These are phyloP conservation scores for Coccinonectria pachysandricola DNA, from an alignment of 2,329 filamentous ascomycete species.

Conservation along the genomic window DNA sequence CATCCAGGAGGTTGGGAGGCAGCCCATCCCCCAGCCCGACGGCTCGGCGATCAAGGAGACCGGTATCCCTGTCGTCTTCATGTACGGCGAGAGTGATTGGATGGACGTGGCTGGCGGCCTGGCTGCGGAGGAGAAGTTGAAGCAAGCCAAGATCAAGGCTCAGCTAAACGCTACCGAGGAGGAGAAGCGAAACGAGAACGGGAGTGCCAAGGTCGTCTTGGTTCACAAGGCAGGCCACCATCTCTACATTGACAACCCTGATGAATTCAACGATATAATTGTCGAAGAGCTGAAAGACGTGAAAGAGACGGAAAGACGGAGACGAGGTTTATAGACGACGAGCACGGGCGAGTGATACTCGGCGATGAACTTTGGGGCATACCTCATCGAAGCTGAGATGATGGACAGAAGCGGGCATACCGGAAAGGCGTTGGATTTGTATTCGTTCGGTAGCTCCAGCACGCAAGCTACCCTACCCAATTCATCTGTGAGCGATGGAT, in stretches of 20 bases:
- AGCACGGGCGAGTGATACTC: too few species aligned
- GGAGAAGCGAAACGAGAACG: conserved; percentile 63
- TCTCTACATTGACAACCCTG: conserved; percentile 49
- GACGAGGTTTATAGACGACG: conserved; percentile 7
- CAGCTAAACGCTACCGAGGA: conserved; percentile 54
- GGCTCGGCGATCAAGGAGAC: conserved; percentile 34
- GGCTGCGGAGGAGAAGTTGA: conserved; percentile 69
- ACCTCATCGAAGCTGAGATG: too few species aligned
- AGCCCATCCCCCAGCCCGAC: conserved; percentile 33
- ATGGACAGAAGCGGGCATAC: too few species aligned
- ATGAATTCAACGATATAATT: conserved; percentile 45
- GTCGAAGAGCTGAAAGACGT: conserved; percentile 44
- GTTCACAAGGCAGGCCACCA: conserved; percentile 54
- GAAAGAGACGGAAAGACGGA: conserved; percentile 20
- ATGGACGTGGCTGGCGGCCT: conserved; percentile 89
- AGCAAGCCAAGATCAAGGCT: conserved; percentile 50
- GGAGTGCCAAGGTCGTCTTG: conserved; percentile 71
- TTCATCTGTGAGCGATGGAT: too few species aligned
- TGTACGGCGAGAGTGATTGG: conserved; percentile 98
- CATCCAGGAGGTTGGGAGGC: conserved; percentile 79
- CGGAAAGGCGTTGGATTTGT: too few species aligned
- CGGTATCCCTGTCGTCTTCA: conserved; percentile 75
- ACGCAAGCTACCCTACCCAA: too few species aligned
- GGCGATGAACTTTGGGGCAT: too few species aligned
- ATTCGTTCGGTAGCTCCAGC: too few species aligned